phyloP scores from a whole-genome alignment of 202 grass and related monocot genomes.

The Schoenoplectus tabernaemontani region DNA sequence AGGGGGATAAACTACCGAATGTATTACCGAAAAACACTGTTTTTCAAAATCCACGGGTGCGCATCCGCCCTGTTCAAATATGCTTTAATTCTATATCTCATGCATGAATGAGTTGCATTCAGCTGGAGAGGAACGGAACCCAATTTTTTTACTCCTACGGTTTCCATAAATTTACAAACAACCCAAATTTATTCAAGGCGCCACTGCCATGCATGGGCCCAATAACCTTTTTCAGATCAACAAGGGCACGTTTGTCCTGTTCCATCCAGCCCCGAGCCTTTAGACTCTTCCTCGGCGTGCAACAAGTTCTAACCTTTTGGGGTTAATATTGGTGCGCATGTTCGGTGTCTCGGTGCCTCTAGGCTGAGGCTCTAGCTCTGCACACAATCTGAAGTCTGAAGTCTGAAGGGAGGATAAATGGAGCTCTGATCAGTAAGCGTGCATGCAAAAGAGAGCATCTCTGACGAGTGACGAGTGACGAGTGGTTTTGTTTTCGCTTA shows the following conservation, averaged over 20 bases:
- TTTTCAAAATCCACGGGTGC: no score
- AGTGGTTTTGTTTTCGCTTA: background rate
- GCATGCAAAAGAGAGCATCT: background rate
- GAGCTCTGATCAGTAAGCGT: background rate
- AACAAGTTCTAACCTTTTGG: background rate
- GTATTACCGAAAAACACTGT: no score
- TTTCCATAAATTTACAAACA: background rate
- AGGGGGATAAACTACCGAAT: no score
- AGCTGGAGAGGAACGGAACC: no score
- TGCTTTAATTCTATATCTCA: no score
- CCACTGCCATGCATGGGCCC: background rate
- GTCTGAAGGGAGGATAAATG: background rate
- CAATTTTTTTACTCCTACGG: no score
- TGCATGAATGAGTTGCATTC: no score
- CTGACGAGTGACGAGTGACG: background rate
- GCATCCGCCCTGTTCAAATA: no score
- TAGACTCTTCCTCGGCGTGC: conserved; percentile 4
- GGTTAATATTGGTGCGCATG: background rate
- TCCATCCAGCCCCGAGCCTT: background rate
- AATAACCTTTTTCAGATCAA: background rate
- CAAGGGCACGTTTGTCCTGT: background rate
- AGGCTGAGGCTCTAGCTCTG: background rate
- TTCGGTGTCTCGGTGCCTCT: background rate
- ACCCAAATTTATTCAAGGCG: background rate
- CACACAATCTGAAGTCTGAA: background rate